Base-by-base conservation (phyloP, 495 filamentous ascomycete genomes). In the Neurospora tetrasperma region DNA sequence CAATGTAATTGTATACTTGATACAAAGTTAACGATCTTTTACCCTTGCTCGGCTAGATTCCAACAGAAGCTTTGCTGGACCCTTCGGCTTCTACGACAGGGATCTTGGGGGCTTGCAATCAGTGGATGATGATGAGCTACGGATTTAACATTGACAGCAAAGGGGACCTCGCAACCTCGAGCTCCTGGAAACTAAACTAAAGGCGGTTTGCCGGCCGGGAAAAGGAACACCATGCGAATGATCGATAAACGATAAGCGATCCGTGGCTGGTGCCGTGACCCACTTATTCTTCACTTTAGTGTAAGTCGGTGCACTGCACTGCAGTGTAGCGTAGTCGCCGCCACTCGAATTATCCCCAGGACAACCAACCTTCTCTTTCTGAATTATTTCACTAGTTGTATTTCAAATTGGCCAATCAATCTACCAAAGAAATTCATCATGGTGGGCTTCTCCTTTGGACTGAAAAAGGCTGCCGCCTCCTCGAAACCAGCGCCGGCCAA, bases 381-480 rank as follows among this genome's bases (percentile, higher is more conserved):
- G 23, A 62, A 62, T 16, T 31, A 14, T 62, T 35, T 18, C 48
- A 59, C 20, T 14, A 1, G 0, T 59, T 14, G 48, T 23, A 27
- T 54, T 54, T 14, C 6, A 14, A 1, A 54, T 2, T 54, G 2
- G 11, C 46, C 46, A 23, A 23, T 59, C 27, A 31, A 23, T 27
- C 14, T 35, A 12, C 14, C 69, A 48, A 74, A 44, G 18, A 2
- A 20, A 23, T 80, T 81, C 78, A 80, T 75, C 39, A 80, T 78
- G 71, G 75, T 76, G 16, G 80, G 74, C 0, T 77, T 84, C 54
- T 84, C 83, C 2, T 83, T 84, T 18, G 83, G 83, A 27, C 74
- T 84, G 10, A 84, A 84, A 69, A 74, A 70, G 46, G 35, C 41
- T n/a, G 54, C 69, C 16, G 31, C 73, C 11, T 43, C 54, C 5